Evolutionary conservation across 2,329 filamentous ascomycete genomes (phyloP), one percentile per base, ranked within the genome.

Genomic region (Cytospora piceicola): DNA sequence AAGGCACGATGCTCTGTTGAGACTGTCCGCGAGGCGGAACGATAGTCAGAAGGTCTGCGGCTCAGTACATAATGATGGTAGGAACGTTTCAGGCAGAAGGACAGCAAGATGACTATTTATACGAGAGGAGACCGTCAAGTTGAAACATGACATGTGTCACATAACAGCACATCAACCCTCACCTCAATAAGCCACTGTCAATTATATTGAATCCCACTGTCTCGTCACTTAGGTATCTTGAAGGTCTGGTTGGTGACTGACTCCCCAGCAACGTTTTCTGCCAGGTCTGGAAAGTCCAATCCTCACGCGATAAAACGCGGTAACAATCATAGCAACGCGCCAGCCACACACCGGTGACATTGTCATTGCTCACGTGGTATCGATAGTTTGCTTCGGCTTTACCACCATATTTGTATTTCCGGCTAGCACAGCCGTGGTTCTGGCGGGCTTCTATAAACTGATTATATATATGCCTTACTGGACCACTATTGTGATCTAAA

Each of bases 21-120:
- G 29, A 42, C 27, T 51, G 39, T n/a, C 39, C 24, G 17, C 36
- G 39, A 63, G 61, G 61, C 61, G 57, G 39, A 63, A 27, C 57
- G 46, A 17, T 54, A 53, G 22, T 63, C n/a, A 29, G 22, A 42
- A 29, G 39, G 30, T 63, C 53, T 63, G 39, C 15, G 56, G 53
- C 11, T 51, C 39, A n/a, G 24, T 5, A n/a, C n/a, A n/a, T n/a
- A 17, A 27, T 29, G 14, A 17, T 24, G 14, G 29, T 15, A 56
- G 24, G 42, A 29, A n/a, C 3, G n/a, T 1, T 24, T 36, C 30
- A n/a, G 15, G 11, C 2, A 6, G 30, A 20, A 17, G 11, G 27
- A n/a, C 15, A n/a, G 14, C 46, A 5, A 49, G n/a, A 49, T 24
- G 4, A 24, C 4, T 56, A 57, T 52, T 57, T 63, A 63, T 63